Evolutionary conservation across 805 yeast genomes (phyloP).

Genomic region (Cyberlindnera japonica): DNA sequence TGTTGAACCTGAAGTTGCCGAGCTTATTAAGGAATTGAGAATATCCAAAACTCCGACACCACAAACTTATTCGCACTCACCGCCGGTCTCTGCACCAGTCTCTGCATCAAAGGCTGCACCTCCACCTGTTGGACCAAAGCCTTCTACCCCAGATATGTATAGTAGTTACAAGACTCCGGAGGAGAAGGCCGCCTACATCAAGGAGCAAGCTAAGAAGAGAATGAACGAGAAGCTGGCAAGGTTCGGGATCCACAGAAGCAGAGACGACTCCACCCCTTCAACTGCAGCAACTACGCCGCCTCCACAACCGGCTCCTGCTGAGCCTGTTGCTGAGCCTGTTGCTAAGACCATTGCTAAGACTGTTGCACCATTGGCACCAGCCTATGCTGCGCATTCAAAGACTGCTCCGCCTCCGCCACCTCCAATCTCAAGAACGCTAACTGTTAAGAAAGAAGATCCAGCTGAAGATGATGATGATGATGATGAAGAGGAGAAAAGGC

Average conservation of each 20-base stretch:
- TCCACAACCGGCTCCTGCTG: constrained; percentile 2
- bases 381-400: background rate
- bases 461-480: constrained; percentile 39
- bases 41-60: constrained; percentile 12
- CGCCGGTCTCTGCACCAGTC: background rate
- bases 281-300: constrained; percentile 17
- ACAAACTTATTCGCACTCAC: background rate
- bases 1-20: constrained; percentile 61
- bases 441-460: constrained; percentile 3
- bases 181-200: constrained; percentile 74
- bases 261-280: constrained; percentile 7
- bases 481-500: constrained; percentile 45
- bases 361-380: constrained; percentile 1
- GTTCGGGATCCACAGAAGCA: constrained; percentile 51
- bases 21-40: constrained; percentile 56
- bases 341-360: background rate
- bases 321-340: background rate
- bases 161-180: constrained; percentile 45
- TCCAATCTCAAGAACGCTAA: background rate
- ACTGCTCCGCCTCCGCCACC: constrained; percentile 2
- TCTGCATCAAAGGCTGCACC: constrained; percentile 10
- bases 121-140: constrained; percentile 19
- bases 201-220: constrained; percentile 75
- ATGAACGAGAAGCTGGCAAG: constrained; percentile 85
- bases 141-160: constrained; percentile 25